These are phyloP conservation scores for Pichia thaimueangensis DNA, from an alignment of 805 yeast genomes.

Conservation along the genomic window DNA sequence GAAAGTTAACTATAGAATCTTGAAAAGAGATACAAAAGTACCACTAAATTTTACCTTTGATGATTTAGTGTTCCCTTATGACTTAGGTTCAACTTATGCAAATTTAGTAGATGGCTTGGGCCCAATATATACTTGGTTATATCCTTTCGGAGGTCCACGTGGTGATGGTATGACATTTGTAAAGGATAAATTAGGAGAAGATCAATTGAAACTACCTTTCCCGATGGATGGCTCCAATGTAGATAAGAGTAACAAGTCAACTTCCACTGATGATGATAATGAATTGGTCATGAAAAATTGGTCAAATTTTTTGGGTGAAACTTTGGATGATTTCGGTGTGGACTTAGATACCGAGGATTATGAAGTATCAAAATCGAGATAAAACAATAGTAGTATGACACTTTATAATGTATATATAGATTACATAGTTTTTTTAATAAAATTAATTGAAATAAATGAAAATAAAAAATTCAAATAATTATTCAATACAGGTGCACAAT, in stretches of 20 bases:
- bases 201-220: slow-evolving; percentile 73
- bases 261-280: slow-evolving; percentile 13
- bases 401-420: no score
- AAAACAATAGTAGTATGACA: no score
- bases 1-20: slow-evolving; percentile 27
- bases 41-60: slow-evolving; percentile 44
- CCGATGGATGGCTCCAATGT: slow-evolving; percentile 76
- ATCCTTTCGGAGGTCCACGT: slow-evolving; percentile 63
- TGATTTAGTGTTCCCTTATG: slow-evolving; percentile 80
- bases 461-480: no score
- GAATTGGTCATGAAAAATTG: slow-evolving; percentile 33
- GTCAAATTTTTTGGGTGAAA: slow-evolving; percentile 80
- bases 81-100: slow-evolving; percentile 46
- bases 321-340: slow-evolving; percentile 79
- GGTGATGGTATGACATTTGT: slow-evolving; percentile 55
- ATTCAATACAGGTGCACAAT: no score
- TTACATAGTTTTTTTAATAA: slow-evolving; percentile 1
- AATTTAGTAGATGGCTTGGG: slow-evolving; percentile 58
- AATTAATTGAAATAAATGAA: no score
- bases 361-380: slow-evolving; percentile 9
- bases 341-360: slow-evolving; percentile 56
- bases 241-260: slow-evolving; percentile 7
- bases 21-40: slow-evolving; percentile 16
- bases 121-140: slow-evolving; percentile 54
- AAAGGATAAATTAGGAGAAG: slow-evolving; percentile 51